These are phyloP conservation scores for Xanthoconium stramineum DNA, from an alignment of 768 basidiomycete genomes.

Conservation along the genomic window DNA sequence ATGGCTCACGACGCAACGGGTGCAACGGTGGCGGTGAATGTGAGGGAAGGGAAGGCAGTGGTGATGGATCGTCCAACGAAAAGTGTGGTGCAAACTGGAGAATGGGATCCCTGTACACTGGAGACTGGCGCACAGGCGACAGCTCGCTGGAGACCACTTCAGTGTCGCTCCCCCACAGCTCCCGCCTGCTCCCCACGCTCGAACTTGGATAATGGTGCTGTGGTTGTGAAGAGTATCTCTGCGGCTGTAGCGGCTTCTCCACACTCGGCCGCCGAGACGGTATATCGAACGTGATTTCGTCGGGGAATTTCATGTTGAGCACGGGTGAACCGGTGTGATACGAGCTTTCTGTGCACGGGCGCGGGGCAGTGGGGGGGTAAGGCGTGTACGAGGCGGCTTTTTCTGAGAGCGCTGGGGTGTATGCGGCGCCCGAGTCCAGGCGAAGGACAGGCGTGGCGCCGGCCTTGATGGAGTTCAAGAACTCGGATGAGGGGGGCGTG, in stretches of 20 bases:
- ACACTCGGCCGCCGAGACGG: conserved; percentile 14
- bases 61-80: conserved; percentile 14
- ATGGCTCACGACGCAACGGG: conserved; percentile 26
- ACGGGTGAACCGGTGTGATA: conserved; percentile 7
- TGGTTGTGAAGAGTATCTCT: conserved; percentile 16
- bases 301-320: conserved; percentile 12
- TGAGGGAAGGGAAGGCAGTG: neutral
- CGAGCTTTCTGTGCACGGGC: conserved; percentile 14
- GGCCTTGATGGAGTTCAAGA: conserved; percentile 34
- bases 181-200: conserved; percentile 21
- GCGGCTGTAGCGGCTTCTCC: conserved; percentile 23
- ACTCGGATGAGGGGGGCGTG: conserved; percentile 60
- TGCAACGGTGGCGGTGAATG: conserved; percentile 14
- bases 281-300: conserved; percentile 12
- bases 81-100: conserved; percentile 13
- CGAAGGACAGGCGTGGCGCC: conserved; percentile 27
- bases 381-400: conserved; percentile 7
- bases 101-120: neutral
- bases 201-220: neutral
- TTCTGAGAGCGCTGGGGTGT: conserved; percentile 13
- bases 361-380: neutral
- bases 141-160: conserved; percentile 6
- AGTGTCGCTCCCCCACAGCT: conserved; percentile 22
- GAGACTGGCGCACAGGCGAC: conserved; percentile 6
- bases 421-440: conserved; percentile 22